Evolutionary conservation across 495 filamentous ascomycete species (phyloP).

Genomic region (Hypoxylon subgilvum): DNA sequence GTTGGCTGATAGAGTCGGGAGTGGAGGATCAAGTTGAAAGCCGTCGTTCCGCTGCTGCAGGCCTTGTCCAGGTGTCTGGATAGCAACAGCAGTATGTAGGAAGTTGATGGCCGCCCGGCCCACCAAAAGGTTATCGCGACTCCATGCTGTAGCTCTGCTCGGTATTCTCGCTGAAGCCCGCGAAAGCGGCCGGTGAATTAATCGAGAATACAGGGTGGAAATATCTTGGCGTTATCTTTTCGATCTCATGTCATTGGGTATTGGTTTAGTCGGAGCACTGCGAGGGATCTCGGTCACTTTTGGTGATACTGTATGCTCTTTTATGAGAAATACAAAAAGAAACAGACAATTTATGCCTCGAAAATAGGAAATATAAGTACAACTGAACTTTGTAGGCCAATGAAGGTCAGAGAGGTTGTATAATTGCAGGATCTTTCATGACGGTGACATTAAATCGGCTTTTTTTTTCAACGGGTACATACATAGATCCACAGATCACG

Average conservation of each 20-base stretch:
- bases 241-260: constrained; percentile 44
- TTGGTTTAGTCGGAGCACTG: constrained; percentile 7
- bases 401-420: not conserved
- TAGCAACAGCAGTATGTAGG: constrained; percentile 20
- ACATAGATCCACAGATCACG: constrained; percentile 2
- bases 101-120: constrained; percentile 59
- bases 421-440: constrained; percentile 22
- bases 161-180: constrained; percentile 61
- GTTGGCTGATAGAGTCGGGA: constrained; percentile 19
- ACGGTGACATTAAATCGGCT: constrained; percentile 31
- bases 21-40: constrained; percentile 30
- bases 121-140: constrained; percentile 52
- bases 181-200: constrained; percentile 50
- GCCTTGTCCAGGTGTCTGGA: not conserved
- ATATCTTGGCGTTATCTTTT: constrained; percentile 32
- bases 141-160: constrained; percentile 52
- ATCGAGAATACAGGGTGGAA: constrained; percentile 54
- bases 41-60: constrained; percentile 6
- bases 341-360: too few relatives aligned
- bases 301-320: too few relatives aligned
- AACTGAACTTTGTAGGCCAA: too few relatives aligned
- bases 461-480: constrained; percentile 17
- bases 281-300: not conserved
- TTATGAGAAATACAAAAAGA: too few relatives aligned
- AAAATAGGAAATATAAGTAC: too few relatives aligned